Base-by-base conservation (phyloP, 495 filamentous ascomycete species). In the Platismatia glauca region DNA sequence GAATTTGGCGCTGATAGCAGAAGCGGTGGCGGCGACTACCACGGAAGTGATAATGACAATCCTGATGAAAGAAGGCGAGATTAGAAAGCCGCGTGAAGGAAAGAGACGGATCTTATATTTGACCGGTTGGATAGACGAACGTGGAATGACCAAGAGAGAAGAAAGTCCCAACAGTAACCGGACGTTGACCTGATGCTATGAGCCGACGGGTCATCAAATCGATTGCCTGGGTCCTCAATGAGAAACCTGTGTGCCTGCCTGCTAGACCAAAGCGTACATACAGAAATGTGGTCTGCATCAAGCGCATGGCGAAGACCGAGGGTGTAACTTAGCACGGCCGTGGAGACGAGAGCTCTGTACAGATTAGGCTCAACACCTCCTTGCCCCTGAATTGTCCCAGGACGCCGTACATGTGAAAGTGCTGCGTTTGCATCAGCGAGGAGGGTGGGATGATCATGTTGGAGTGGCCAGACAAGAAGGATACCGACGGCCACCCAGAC, bases 91-190 rank as follows among this genome's bases (percentile, higher is more conserved):
- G 7, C 7, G 24, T n/a, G 7, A 29, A 46, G 27, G 8, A 34
- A 12, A 48, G 6, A 37, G 55, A 27, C 22, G 13, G 24, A 46
- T 27, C 18, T 6, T n/a, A 9, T 13, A n/a, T 53, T 29, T 24
- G 38, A 57, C 4, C n/a, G 29, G 56, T 53, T 20, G 46, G n/a
- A 44, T 44, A 13, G 41, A 69, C 76, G 64, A 70, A 85, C 72
- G 92, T 96, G 15, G 88, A 94, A 73, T 97, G 94, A 0, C 93
- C 93, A 0, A 97, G 82, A 15, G 87, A 91, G 78, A 97, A 97
- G 67, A 90, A 97, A n/a, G 87, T 95, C 46, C 93, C 93, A 8
- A 97, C 91, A 1, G 92, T 88, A n/a, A 93, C 91, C 11, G 93
- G 91, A 11, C 83, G 83, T 71, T 91, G 89, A 20, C 91, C 91